These are phyloP conservation scores for Cryptococcus sp. DNA, from an alignment of 1,284 basidiomycete genomes.

Conservation along the genomic window DNA sequence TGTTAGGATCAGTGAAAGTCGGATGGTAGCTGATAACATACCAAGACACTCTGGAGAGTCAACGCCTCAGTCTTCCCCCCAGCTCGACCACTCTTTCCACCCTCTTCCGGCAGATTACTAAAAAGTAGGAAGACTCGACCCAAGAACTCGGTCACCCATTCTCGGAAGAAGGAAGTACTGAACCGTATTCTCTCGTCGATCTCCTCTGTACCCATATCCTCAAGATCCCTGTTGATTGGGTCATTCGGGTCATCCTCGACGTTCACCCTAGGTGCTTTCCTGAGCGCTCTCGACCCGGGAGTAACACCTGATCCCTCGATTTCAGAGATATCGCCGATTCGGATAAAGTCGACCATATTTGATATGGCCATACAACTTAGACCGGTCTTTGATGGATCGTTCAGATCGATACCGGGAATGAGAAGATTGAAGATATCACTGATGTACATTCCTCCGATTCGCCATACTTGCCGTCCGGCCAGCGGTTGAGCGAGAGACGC, in stretches of 20 bases:
- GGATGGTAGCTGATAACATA: conserved; percentile 5
- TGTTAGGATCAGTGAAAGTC: conserved; percentile 7
- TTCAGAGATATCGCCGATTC: conserved; percentile 53
- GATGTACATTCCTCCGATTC: conserved; percentile 80
- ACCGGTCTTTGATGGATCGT: conserved; percentile 83
- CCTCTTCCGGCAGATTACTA: conserved; percentile 86
- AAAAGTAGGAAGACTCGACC: conserved; percentile 80
- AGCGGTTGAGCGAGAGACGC: conserved; percentile 73
- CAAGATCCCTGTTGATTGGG: conserved; percentile 32
- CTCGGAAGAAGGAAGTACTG: conserved; percentile 47
- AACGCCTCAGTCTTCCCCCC: conserved; percentile 48
- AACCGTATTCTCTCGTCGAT: conserved; percentile 37
- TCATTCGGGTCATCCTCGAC: conserved; percentile 42
- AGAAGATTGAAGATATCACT: conserved; percentile 84
- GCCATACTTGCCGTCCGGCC: conserved; percentile 66
- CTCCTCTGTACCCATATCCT: conserved; percentile 35
- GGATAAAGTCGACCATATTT: conserved; percentile 70
- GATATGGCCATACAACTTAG: conserved; percentile 55
- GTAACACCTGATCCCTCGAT: conserved; percentile 19
- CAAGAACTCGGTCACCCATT: conserved; percentile 87
- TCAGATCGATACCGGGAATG: conserved; percentile 67
- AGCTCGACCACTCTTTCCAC: conserved; percentile 43
- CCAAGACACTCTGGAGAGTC: conserved; percentile 32
- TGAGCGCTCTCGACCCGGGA: conserved; percentile 25
- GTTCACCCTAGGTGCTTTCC: conserved; percentile 14